These are phyloP conservation scores for Globisporangium orthogonon DNA, from an alignment of 352 stramenopile species.

Conservation along the genomic window DNA sequence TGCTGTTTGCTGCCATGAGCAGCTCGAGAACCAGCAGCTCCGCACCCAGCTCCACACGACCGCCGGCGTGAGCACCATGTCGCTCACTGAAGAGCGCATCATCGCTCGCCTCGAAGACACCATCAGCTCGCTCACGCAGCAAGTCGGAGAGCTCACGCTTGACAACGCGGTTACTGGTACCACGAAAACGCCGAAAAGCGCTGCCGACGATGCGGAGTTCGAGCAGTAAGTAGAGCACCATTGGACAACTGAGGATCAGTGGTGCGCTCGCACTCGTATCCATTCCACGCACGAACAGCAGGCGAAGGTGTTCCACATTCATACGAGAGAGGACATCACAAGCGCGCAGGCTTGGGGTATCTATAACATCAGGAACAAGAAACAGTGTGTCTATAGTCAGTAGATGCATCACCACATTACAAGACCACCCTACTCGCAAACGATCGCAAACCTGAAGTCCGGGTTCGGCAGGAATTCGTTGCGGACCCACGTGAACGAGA, in stretches of 20 bases:
- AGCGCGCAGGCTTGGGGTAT: constrained; percentile 3
- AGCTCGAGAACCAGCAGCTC: constrained; percentile 36
- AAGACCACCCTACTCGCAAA: not conserved
- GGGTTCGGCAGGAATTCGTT: constrained; percentile 87
- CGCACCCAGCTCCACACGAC: constrained; percentile 20
- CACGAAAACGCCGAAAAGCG: not conserved
- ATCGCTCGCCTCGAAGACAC: constrained; percentile 40
- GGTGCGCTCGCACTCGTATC: not conserved
- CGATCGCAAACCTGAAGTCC: constrained; percentile 48
- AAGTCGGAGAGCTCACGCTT: constrained; percentile 34
- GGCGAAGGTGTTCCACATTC: not conserved
- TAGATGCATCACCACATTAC: not conserved
- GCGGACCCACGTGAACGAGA: constrained; percentile 84
- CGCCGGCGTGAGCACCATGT: constrained; percentile 10
- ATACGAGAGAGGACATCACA: not conserved
- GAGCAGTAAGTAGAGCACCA: not conserved
- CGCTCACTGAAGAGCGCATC: constrained; percentile 32
- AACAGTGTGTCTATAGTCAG: not conserved
- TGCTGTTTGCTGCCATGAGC: not conserved
- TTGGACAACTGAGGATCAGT: not conserved
- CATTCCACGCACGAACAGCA: not conserved
- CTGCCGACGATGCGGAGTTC: not conserved
- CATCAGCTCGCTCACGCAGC: constrained; percentile 34
- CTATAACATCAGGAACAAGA: not conserved
- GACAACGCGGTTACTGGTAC: constrained; percentile 11